Conservation (phyloP, 1,284 basidiomycete genomes). For the Puccinia brachypodii region DNA sequence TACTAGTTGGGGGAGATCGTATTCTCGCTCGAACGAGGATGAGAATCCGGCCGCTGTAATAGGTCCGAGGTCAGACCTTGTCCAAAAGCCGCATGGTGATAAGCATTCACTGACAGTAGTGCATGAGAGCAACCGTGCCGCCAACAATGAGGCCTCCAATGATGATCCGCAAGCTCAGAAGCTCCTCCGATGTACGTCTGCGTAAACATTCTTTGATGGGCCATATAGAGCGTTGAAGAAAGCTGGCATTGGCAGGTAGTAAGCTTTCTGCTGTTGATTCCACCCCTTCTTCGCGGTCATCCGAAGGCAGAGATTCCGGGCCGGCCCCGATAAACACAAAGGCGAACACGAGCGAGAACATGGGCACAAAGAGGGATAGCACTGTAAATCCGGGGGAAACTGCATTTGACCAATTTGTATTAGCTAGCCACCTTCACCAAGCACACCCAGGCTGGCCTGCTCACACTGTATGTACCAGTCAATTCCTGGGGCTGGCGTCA, state of each 20-base stretch:
- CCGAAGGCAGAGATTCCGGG: background rate
- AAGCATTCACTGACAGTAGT: slow-evolving; percentile 16
- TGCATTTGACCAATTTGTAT: background rate
- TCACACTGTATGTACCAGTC: slow-evolving; percentile 38
- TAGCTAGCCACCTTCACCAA: background rate
- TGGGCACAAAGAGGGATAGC: slow-evolving; percentile 32
- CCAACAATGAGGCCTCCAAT: slow-evolving; percentile 67
- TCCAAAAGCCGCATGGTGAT: background rate
- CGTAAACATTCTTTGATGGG: slow-evolving; percentile 2
- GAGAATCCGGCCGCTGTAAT: slow-evolving; percentile 53
- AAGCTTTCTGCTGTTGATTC: background rate
- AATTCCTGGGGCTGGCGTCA: slow-evolving; percentile 11
- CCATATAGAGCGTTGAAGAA: background rate
- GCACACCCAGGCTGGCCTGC: background rate
- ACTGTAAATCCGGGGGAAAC: slow-evolving; percentile 38
- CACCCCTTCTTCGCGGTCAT: slow-evolving; percentile 22
- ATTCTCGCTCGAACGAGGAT: slow-evolving; percentile 55
- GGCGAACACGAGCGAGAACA: slow-evolving; percentile 18
- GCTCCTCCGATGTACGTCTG: background rate
- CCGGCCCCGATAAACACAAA: slow-evolving; percentile 38
- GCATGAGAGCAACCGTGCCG: slow-evolving; percentile 65
- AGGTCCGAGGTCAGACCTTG: background rate
- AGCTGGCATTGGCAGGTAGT: background rate
- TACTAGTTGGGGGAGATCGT: slow-evolving; percentile 58
- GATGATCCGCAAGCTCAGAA: slow-evolving; percentile 23